Evolutionary conservation across 2,329 filamentous ascomycete species (phyloP).

Genomic region (Cladorrhinum sp.): DNA sequence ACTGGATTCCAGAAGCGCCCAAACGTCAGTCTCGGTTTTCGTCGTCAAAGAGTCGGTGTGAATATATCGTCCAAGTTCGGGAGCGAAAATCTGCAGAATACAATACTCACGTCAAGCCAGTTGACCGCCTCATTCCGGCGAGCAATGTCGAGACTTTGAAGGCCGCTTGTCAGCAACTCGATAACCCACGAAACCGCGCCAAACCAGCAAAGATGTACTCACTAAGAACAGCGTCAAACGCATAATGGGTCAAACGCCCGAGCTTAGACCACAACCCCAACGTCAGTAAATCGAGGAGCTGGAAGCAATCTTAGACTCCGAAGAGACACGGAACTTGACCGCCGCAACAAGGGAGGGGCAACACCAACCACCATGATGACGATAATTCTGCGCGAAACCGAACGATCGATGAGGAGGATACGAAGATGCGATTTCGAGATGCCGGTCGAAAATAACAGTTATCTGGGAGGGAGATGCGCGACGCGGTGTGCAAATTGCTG

Average conservation of each 20-base stretch:
- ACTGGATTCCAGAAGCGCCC: conserved; percentile 59
- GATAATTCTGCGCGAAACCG: conserved; percentile 6
- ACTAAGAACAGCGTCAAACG: conserved; percentile 92
- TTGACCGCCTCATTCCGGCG: conserved; percentile 95
- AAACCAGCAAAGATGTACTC: conserved; percentile 38
- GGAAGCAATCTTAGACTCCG: conserved; percentile 40
- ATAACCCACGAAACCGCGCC: not conserved
- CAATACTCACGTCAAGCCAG: conserved; percentile 86
- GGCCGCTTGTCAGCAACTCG: not conserved
- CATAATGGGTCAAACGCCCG: conserved; percentile 89
- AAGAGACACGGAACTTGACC: conserved; percentile 17
- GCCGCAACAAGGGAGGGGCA: conserved; percentile 10
- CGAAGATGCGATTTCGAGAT: not conserved
- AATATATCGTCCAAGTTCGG: not conserved
- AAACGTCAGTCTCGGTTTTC: conserved; percentile 41
- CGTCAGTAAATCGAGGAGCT: conserved; percentile 66
- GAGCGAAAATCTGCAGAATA: not conserved
- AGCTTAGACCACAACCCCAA: conserved; percentile 74
- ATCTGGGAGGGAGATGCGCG: not conserved
- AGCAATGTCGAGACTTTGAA: conserved; percentile 87
- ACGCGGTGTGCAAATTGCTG: conserved; percentile 4
- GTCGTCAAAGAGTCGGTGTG: not conserved
- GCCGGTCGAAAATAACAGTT: not conserved
- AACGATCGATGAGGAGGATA: conserved; percentile 4
- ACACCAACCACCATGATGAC: conserved; percentile 32